phyloP scores from a whole-genome alignment of 2,329 filamentous ascomycete genomes.

The Colletotrichum sp. region DNA sequence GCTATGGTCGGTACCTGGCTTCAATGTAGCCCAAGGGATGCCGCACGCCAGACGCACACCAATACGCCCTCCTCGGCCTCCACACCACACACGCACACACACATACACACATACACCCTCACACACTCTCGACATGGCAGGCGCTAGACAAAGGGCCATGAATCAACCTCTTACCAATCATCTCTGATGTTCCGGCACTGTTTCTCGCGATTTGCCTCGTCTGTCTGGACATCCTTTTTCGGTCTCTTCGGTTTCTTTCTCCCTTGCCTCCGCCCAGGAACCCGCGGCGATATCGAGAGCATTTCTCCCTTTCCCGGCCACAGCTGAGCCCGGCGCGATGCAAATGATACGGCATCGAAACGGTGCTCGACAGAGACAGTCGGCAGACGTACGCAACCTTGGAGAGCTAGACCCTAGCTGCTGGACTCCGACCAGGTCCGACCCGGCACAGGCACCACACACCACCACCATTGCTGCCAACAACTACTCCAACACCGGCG shows the following conservation, averaged over 20 bases:
- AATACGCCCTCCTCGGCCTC: neutral
- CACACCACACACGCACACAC: neutral
- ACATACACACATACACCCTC: neutral
- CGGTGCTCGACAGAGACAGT: neutral
- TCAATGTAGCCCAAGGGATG: neutral
- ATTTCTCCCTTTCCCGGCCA: neutral
- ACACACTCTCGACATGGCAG: neutral
- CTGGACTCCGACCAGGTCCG: neutral
- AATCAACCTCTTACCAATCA: constrained; percentile 1
- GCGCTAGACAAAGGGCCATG: neutral
- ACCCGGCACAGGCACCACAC: neutral
- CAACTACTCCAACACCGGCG: neutral
- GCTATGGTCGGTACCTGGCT: neutral
- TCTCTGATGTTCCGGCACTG: neutral
- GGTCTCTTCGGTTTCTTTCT: neutral
- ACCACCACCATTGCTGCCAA: neutral
- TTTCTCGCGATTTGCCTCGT: neutral
- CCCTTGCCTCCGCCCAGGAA: neutral
- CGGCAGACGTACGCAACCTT: neutral
- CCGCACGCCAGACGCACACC: neutral
- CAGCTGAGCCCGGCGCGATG: neutral
- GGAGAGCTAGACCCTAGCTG: neutral
- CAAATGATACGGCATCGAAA: neutral
- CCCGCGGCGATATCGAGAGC: neutral
- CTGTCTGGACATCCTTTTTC: neutral